Evolutionary conservation across 306 rosid genomes (phyloP).

Genomic region (Casuarina cunninghamiana): DNA sequence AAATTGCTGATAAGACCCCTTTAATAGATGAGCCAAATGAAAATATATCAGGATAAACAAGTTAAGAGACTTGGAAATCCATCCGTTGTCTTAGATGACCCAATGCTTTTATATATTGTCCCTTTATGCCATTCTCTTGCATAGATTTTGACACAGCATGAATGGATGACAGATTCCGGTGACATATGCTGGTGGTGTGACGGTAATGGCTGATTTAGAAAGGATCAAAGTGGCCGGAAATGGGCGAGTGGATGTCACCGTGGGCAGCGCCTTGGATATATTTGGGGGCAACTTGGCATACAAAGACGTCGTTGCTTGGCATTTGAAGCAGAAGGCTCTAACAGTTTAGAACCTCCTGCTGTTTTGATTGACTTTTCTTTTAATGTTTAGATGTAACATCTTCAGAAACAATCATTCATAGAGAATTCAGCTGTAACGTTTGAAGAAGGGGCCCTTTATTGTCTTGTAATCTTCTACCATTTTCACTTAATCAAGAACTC

Average conservation of each 20-base stretch:
- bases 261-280: slow-evolving; percentile 89
- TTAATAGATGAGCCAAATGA: background rate
- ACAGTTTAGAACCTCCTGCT: slow-evolving; percentile 29
- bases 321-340: slow-evolving; percentile 49
- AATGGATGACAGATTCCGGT: slow-evolving; percentile 69
- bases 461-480: background rate
- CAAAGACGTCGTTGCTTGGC: slow-evolving; percentile 78
- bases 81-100: background rate
- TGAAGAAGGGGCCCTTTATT: background rate
- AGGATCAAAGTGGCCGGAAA: slow-evolving; percentile 70
- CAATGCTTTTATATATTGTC: slow-evolving; percentile 8
- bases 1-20: background rate
- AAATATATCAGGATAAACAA: background rate
- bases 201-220: slow-evolving; percentile 77
- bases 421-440: background rate
- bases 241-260: slow-evolving; percentile 74
- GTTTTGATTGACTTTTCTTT: background rate
- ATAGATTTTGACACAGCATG: slow-evolving; percentile 16
- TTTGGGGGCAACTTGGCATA: slow-evolving; percentile 73
- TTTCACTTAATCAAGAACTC: too few species aligned
- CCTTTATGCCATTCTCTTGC: slow-evolving; percentile 4
- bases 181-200: slow-evolving; percentile 94
- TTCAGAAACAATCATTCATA: background rate
- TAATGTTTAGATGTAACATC: background rate
- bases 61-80: background rate